Evolutionary conservation across 768 basidiomycete species (phyloP).

Genomic region (Coprinopsis cinerea): DNA sequence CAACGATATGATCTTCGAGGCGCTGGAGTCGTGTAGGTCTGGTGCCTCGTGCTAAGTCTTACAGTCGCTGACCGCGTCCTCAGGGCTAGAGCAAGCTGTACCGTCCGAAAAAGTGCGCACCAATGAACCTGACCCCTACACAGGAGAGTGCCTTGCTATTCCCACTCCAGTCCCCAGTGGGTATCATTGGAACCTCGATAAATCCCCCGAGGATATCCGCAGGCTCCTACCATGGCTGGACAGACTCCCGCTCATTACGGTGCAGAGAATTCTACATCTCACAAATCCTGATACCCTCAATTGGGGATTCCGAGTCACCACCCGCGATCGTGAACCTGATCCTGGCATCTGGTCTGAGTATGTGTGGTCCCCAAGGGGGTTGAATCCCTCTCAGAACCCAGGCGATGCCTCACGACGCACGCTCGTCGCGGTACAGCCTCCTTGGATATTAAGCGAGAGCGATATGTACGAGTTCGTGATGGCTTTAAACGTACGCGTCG

Average conservation of each 20-base stretch:
- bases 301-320: slow-evolving; percentile 36
- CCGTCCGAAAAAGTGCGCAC: slow-evolving; percentile 1
- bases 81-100: slow-evolving; percentile 2
- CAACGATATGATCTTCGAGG: slow-evolving; percentile 12
- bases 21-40: slow-evolving; percentile 2
- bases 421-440: slow-evolving; percentile 53
- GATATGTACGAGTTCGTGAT: slow-evolving; percentile 49
- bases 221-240: slow-evolving; percentile 10
- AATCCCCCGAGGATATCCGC: slow-evolving; percentile 32
- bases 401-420: slow-evolving; percentile 20
- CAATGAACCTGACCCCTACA: neutral
- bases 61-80: neutral
- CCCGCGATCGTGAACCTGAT: slow-evolving; percentile 21
- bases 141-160: slow-evolving; percentile 8
- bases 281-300: slow-evolving; percentile 34
- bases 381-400: slow-evolving; percentile 4
- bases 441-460: slow-evolving; percentile 49
- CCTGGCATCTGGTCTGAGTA: slow-evolving; percentile 39
- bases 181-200: slow-evolving; percentile 27
- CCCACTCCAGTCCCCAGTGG: slow-evolving; percentile 16
- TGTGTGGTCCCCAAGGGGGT: slow-evolving; percentile 29
- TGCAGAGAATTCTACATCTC: slow-evolving; percentile 41
- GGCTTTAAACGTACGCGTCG: neutral
- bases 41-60: neutral
- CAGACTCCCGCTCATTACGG: slow-evolving; percentile 45